Conservation (phyloP, 2,329 filamentous ascomycete genomes). For the Penicillium janthinellum region DNA sequence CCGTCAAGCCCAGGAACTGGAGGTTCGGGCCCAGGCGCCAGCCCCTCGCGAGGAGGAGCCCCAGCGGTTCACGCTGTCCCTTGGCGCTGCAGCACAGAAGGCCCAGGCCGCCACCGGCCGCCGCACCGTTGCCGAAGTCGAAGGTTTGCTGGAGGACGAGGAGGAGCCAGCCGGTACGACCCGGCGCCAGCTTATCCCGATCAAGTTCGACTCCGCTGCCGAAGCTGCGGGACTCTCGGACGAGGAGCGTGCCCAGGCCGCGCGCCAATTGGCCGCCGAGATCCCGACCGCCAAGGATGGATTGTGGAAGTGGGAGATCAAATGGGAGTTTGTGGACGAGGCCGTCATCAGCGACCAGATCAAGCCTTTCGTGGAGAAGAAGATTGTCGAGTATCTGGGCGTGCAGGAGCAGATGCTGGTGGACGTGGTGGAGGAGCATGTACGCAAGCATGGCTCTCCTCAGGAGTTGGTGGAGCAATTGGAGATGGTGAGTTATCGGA, state of each 20-base stretch:
- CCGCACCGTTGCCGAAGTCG: conserved; percentile 88
- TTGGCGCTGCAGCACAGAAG: conserved; percentile 84
- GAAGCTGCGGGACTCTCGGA: conserved; percentile 72
- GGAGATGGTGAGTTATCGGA: conserved; percentile 66
- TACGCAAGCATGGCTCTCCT: conserved; percentile 74
- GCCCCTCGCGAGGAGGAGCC: conserved; percentile 52
- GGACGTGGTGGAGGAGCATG: conserved; percentile 85
- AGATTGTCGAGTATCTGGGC: conserved; percentile 94
- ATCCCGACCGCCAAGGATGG: conserved; percentile 86
- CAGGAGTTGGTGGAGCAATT: conserved; percentile 80
- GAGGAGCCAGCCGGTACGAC: conserved; percentile 72
- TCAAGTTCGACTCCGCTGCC: conserved; percentile 73
- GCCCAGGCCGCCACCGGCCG: conserved; percentile 61
- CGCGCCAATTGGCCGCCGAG: conserved; percentile 79
- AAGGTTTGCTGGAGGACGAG: conserved; percentile 92
- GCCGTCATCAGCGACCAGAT: conserved; percentile 80
- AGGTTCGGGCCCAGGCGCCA: conserved; percentile 39
- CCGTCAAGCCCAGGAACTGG: conserved; percentile 76
- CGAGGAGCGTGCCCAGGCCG: conserved; percentile 82
- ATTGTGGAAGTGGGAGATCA: conserved; percentile 88
- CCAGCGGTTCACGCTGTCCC: conserved; percentile 86
- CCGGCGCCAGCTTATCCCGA: conserved; percentile 76
- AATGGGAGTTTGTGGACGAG: conserved; percentile 89
- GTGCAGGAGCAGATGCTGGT: conserved; percentile 96
- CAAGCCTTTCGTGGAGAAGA: conserved; percentile 94